A percentile compares a stretch with the other conserved stretches of the same genome.
Evolutionary conservation across 495 filamentous ascomycete species (phyloP).

Genomic region (Podospora bellae-mahoneyi): DNA sequence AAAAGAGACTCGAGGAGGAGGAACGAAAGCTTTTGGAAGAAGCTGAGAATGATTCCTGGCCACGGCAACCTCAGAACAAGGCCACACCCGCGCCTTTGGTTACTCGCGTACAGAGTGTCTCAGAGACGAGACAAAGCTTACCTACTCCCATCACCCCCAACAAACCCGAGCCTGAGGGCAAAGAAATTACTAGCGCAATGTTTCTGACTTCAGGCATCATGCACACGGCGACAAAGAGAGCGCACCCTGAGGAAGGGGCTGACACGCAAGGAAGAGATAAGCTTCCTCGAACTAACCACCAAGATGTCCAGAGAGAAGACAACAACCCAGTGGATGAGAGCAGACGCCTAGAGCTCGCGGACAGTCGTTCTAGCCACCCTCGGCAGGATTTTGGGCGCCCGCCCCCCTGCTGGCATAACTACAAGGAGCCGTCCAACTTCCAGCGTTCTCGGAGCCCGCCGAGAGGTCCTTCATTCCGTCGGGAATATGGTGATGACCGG

Average conservation of each 20-base stretch:
- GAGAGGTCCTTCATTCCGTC: background rate
- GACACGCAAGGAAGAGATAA: background rate
- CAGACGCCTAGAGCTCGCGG: background rate
- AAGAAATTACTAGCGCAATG: background rate
- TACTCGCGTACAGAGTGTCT: background rate
- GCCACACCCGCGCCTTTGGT: background rate
- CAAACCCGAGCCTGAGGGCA: background rate
- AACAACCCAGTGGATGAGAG: background rate
- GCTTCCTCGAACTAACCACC: background rate
- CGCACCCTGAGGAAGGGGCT: background rate
- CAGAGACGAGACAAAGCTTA: background rate
- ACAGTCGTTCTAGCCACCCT: background rate
- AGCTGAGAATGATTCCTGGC: conserved; percentile 27
- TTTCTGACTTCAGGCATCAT: background rate
- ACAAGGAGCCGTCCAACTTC: background rate
- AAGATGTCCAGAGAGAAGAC: background rate
- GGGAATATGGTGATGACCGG: background rate
- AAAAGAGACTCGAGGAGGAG: conserved; percentile 37
- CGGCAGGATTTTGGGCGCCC: background rate
- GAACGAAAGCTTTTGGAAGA: conserved; percentile 32
- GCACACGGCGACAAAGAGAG: background rate
- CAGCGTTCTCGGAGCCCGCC: background rate
- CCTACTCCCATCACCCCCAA: conserved; percentile 19
- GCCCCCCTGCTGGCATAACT: background rate
- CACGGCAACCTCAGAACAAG: conserved; percentile 11